These are phyloP conservation scores for Lentinula edodes DNA, from an alignment of 768 basidiomycete species.

Conservation along the genomic window DNA sequence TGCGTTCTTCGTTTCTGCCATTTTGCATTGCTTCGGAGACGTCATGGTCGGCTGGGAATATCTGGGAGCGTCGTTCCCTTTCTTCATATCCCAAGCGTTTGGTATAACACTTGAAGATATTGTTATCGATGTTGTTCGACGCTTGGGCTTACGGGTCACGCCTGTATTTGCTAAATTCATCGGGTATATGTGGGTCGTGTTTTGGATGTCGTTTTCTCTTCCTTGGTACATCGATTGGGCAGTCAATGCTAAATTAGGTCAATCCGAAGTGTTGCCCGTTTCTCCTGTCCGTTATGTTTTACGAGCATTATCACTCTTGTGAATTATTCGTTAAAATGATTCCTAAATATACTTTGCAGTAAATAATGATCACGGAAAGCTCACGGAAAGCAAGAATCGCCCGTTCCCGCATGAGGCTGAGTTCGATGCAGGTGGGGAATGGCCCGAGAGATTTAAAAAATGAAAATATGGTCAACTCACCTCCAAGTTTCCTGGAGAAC, in stretches of 20 bases:
- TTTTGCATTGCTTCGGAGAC: neutral
- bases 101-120: neutral
- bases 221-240: neutral
- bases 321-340: neutral
- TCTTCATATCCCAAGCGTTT: neutral
- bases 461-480: too few species aligned
- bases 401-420: too few species aligned
- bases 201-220: neutral
- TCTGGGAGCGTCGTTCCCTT: neutral
- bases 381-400: too few species aligned
- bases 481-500: too few species aligned
- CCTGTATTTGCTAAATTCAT: neutral
- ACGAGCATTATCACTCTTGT: neutral
- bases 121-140: neutral
- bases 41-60: neutral
- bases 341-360: neutral
- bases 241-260: neutral
- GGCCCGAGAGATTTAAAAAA: too few species aligned
- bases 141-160: neutral
- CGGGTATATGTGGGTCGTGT: neutral
- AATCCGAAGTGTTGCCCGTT: neutral
- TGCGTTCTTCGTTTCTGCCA: neutral
- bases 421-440: too few species aligned
- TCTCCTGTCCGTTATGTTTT: neutral
- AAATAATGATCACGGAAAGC: neutral